Base-by-base conservation (phyloP, 2,329 filamentous ascomycete genomes). In the Pseudonectria buxi region DNA sequence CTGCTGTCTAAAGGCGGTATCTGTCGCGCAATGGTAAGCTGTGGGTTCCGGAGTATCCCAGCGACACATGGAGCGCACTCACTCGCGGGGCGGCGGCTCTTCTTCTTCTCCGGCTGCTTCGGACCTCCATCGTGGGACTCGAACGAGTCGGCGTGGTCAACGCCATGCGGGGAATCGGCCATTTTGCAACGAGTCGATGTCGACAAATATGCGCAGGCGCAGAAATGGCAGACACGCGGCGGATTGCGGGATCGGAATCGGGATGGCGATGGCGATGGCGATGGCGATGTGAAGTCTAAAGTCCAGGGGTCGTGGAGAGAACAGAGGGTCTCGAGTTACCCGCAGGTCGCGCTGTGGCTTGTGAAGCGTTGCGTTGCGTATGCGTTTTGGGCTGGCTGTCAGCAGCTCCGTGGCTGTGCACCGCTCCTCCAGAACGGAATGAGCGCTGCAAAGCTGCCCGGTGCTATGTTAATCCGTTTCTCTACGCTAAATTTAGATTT, bases 1-100 rank as follows among this genome's bases (percentile, higher is more conserved):
- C 65, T 98, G 92, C 61, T 98, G 92, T 53, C 92, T 78, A 61
- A 96, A 98, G 10, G 92, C 92, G 40, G 90, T 96, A 68, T 96
- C 87, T 94, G 56, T 41, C 26, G 37, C 33, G 14, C 29, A n/a
- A 32, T 26, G 14, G 43, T 58, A 37, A 57, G 44, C 33, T 32
- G 26, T 10, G 13, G 34, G 14, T 38, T 43, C 32, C 28, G 38
- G 31, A 38, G 30, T 29, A 30, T 36, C 32, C 32, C 26, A 9
- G 27, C 6, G 16, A 30, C 35, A 29, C 18, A 24, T 25, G 22
- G 24, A 45, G 24, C 37, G 42, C 63, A 64, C 71, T 64, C 57
- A 94, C 88, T 95, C 51, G 88, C 86, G 51, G 90, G 90, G 65
- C 87, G 82, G 64, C 85, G 81, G 73, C 78, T 94, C 78, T 95